phyloP scores from a whole-genome alignment of 306 rosid species.

The Vigna hirtella region DNA sequence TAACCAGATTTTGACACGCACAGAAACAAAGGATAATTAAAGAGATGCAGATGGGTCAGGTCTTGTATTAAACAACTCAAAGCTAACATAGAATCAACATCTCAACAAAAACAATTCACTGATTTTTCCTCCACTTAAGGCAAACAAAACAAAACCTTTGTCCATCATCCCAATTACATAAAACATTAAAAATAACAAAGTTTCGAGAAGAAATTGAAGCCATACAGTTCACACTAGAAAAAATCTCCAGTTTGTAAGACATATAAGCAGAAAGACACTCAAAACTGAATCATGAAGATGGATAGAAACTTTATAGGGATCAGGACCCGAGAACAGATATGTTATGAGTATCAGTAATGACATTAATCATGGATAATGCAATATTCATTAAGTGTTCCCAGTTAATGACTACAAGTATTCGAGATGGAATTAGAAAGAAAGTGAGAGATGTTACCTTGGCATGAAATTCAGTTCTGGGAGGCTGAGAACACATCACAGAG shows the following conservation, averaged over 20 bases:
- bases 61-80: slow-evolving; percentile 44
- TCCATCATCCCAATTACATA: slow-evolving; percentile 29
- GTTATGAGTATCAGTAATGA: slow-evolving; percentile 8
- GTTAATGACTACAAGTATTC: slow-evolving; percentile 24
- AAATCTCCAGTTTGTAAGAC: slow-evolving; percentile 15
- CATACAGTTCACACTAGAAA: slow-evolving; percentile 1
- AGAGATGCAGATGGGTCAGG: slow-evolving; percentile 36
- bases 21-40: slow-evolving; percentile 10
- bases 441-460: slow-evolving; percentile 42
- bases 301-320: neutral
- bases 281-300: slow-evolving; percentile 3
- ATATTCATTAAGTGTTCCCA: slow-evolving; percentile 23
- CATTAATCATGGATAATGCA: slow-evolving; percentile 26
- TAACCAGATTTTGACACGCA: slow-evolving; percentile 41
- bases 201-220: slow-evolving; percentile 14
- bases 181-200: slow-evolving; percentile 21
- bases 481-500: slow-evolving; percentile 36
- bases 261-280: neutral
- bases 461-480: slow-evolving; percentile 41
- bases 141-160: slow-evolving; percentile 38
- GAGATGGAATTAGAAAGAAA: slow-evolving; percentile 20
- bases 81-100: slow-evolving; percentile 27
- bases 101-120: slow-evolving; percentile 26
- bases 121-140: slow-evolving; percentile 37
- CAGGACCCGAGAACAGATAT: slow-evolving; percentile 18